Conservation (phyloP, 192 early-diverging fungal genomes). For the Polychytrium aggregatum region DNA sequence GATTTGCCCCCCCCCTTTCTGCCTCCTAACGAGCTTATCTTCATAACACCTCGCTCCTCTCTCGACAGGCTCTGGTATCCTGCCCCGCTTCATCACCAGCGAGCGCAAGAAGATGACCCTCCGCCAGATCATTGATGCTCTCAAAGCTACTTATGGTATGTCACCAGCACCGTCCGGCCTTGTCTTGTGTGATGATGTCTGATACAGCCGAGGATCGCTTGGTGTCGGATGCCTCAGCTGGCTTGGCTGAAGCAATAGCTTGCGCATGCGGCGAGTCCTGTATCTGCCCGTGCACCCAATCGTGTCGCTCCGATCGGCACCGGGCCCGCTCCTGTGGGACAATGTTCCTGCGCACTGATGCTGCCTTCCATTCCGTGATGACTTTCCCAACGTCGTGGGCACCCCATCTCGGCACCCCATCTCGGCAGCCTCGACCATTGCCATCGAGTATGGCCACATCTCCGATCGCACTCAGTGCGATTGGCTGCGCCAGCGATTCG, state of each 20-base stretch:
- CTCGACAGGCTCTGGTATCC: constrained; percentile 69
- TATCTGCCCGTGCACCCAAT: too few species aligned
- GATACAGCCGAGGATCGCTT: too few species aligned
- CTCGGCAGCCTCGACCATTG: constrained; percentile 65
- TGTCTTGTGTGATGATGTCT: too few species aligned
- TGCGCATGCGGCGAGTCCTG: too few species aligned
- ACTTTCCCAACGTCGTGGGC: not conserved
- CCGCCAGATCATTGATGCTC: constrained; percentile 74
- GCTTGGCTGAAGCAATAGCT: too few species aligned
- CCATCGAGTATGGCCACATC: constrained; percentile 98
- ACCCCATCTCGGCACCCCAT: too few species aligned
- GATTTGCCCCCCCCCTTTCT: too few species aligned
- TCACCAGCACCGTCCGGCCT: too few species aligned
- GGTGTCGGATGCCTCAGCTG: too few species aligned
- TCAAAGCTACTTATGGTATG: constrained; percentile 82
- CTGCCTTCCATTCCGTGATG: constrained; percentile 1
- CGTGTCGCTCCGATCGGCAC: too few species aligned
- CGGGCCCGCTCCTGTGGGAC: too few species aligned
- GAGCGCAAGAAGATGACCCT: constrained; percentile 66
- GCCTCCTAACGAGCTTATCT: too few species aligned
- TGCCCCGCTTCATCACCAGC: constrained; percentile 64
- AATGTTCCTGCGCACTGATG: not conserved
- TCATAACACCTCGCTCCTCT: not conserved
- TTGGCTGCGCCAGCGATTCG: constrained; percentile 89
- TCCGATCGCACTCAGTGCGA: constrained; percentile 90